Conservation (phyloP, 352 stramenopile genomes). For the Pythium sukuiense region DNA sequence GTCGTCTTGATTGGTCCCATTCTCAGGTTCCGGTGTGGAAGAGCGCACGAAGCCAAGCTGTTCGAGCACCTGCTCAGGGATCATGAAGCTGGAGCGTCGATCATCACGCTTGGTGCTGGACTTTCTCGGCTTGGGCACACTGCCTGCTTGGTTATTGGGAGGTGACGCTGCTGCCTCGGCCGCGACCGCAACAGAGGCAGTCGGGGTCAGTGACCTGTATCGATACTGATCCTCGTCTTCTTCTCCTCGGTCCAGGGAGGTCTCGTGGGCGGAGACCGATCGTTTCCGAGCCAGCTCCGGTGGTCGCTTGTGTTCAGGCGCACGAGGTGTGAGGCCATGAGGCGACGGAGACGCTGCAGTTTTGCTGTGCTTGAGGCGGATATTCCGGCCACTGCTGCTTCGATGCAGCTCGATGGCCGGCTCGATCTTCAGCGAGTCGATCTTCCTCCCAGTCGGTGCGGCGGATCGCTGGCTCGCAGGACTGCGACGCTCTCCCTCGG, state of each 20-base stretch:
- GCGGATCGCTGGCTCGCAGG: background rate
- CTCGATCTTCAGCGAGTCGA: constrained; percentile 27
- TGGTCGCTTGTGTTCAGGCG: constrained; percentile 16
- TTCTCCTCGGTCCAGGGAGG: background rate
- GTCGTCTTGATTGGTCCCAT: constrained; percentile 21
- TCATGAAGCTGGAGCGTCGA: constrained; percentile 63
- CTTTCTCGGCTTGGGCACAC: constrained; percentile 12
- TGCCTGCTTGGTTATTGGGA: constrained; percentile 18
- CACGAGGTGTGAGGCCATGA: constrained; percentile 25
- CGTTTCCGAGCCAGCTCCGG: constrained; percentile 11
- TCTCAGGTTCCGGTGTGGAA: constrained; percentile 1
- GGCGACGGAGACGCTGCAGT: constrained; percentile 14
- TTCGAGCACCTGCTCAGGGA: constrained; percentile 49
- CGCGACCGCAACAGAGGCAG: background rate
- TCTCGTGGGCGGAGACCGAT: constrained; percentile 17
- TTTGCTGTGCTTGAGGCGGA: constrained; percentile 29
- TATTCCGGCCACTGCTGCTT: constrained; percentile 30
- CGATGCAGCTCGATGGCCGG: constrained; percentile 26
- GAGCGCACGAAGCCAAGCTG: constrained; percentile 44
- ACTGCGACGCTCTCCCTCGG: background rate
- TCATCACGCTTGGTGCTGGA: constrained; percentile 29
- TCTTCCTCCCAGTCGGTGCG: constrained; percentile 1
- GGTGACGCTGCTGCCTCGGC: background rate
- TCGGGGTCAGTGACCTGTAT: background rate
- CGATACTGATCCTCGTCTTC: constrained; percentile 1